A percentile compares a stretch with the other conserved stretches of the same genome.
These are phyloP conservation scores for Gymnopilus dilepis DNA, from an alignment of 768 basidiomycete species.

Conservation along the genomic window DNA sequence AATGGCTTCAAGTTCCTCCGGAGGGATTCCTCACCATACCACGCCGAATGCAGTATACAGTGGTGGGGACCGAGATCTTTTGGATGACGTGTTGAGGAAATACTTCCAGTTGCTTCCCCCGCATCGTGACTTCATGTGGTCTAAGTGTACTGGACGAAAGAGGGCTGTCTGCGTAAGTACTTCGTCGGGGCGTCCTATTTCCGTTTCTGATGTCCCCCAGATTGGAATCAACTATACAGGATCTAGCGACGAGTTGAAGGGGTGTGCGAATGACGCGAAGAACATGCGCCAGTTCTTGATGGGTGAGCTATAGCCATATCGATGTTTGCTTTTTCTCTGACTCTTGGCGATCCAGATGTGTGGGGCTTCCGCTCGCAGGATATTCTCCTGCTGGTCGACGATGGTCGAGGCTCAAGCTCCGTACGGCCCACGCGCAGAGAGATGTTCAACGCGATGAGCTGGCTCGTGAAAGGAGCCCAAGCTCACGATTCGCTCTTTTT, in stretches of 20 bases:
- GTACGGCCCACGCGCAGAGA: constrained; percentile 52
- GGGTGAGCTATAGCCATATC: constrained; percentile 40
- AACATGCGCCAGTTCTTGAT: constrained; percentile 73
- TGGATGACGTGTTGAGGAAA: constrained; percentile 16
- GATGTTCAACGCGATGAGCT: constrained; percentile 54
- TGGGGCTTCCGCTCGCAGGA: constrained; percentile 66
- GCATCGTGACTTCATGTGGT: constrained; percentile 59
- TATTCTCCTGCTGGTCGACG: constrained; percentile 76
- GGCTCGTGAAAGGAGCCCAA: constrained; percentile 71
- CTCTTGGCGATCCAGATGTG: constrained; percentile 25
- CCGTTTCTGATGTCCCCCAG: constrained; percentile 33
- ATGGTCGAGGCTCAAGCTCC: constrained; percentile 39
- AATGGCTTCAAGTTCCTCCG: not conserved
- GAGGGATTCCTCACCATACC: not conserved
- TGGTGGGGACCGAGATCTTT: not conserved
- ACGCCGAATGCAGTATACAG: not conserved
- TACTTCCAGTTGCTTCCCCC: constrained; percentile 23
- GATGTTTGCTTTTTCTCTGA: not conserved
- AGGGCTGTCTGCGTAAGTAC: constrained; percentile 81
- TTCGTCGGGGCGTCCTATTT: not conserved
- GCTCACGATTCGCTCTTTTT: constrained; percentile 81
- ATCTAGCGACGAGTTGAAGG: constrained; percentile 64
- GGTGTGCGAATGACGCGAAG: constrained; percentile 83
- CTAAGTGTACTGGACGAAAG: constrained; percentile 79
- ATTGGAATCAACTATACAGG: constrained; percentile 85